Evolutionary conservation across 202 grass and related monocot genomes (phyloP).

Genomic region (Elaeis oleifera): DNA sequence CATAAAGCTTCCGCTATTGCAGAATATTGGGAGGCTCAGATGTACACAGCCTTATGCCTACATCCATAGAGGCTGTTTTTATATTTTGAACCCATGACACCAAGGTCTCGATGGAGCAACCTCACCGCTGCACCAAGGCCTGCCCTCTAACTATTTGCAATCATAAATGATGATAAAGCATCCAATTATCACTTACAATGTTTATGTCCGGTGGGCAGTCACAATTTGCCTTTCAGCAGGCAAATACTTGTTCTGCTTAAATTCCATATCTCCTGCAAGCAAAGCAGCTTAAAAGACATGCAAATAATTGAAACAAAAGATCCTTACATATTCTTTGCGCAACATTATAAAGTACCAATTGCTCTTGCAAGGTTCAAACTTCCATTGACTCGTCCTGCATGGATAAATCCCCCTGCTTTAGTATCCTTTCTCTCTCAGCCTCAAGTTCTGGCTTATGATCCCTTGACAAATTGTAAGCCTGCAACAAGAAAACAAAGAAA

Average conservation of each 20-base stretch:
- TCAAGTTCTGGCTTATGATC: constrained; percentile 94
- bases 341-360: constrained; percentile 40
- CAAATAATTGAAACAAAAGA: constrained; percentile 18
- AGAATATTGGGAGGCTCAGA: no score
- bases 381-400: constrained; percentile 86
- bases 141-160: no score
- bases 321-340: not conserved
- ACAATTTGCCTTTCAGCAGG: constrained; percentile 86
- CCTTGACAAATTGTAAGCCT: constrained; percentile 97
- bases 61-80: no score
- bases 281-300: constrained; percentile 17
- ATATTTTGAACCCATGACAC: no score
- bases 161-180: not conserved
- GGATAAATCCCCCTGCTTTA: constrained; percentile 91
- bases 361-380: constrained; percentile 92
- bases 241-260: constrained; percentile 88
- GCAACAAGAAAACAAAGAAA: constrained; percentile 4
- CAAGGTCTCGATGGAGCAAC: no score
- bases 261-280: constrained; percentile 80
- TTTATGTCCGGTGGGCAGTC: constrained; percentile 83
- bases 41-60: no score
- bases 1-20: no score
- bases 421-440: constrained; percentile 79
- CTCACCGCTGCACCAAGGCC: no score
- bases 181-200: constrained; percentile 38